These are phyloP conservation scores for Raffaelea deltoideospora DNA, from an alignment of 2,329 filamentous ascomycete genomes.

Conservation along the genomic window DNA sequence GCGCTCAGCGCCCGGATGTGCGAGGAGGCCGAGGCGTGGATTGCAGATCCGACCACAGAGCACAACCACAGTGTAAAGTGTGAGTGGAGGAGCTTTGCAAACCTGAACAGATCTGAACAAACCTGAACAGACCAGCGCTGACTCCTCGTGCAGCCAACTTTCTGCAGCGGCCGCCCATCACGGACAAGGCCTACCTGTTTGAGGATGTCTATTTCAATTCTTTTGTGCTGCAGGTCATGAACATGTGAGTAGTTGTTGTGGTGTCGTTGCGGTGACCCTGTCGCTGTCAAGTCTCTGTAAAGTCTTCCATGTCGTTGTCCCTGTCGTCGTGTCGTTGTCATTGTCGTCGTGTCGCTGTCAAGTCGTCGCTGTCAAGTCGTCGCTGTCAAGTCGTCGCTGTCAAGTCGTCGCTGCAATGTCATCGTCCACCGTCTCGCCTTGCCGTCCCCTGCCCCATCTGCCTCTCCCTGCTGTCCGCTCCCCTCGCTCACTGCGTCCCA, in stretches of 20 bases:
- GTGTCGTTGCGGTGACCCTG: too few relatives aligned
- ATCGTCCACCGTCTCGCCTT: too few relatives aligned
- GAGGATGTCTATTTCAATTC: slow-evolving; percentile 26
- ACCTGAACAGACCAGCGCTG: background rate
- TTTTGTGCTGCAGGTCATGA: slow-evolving; percentile 23
- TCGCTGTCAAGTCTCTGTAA: too few relatives aligned
- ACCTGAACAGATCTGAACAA: background rate
- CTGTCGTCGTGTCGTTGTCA: too few relatives aligned
- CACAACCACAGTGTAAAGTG: slow-evolving; percentile 13
- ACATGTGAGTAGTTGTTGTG: too few relatives aligned
- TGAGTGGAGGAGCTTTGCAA: too few relatives aligned
- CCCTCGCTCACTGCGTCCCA: slow-evolving; percentile 8
- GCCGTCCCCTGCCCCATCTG: too few relatives aligned
- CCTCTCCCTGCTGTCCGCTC: background rate
- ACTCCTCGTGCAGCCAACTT: slow-evolving; percentile 16
- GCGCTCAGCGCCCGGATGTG: slow-evolving; percentile 10
- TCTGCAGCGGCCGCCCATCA: slow-evolving; percentile 21
- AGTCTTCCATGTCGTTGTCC: too few relatives aligned
- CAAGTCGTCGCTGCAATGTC: too few relatives aligned
- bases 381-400: too few relatives aligned
- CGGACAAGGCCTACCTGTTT: slow-evolving; percentile 15
- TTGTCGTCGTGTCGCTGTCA: too few relatives aligned
- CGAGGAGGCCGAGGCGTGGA: slow-evolving; percentile 8
- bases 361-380: too few relatives aligned
- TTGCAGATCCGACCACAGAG: slow-evolving; percentile 7